Conservation (phyloP, 108 stramenopile genomes). For the Cyclotella sp. region DNA sequence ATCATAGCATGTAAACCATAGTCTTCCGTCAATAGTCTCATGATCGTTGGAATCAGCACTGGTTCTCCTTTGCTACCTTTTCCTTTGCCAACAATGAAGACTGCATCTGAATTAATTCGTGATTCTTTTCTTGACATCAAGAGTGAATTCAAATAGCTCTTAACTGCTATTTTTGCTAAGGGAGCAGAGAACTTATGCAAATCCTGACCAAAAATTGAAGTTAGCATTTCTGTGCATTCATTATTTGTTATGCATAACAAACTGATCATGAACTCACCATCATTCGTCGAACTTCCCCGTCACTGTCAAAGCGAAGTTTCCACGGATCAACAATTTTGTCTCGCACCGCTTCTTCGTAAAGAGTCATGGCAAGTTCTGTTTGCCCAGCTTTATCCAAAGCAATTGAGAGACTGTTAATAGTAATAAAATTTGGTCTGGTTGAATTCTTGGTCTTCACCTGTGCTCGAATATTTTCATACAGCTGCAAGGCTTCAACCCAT, state of each 20-base stretch:
- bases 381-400: constrained; percentile 75
- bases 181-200: constrained; percentile 69
- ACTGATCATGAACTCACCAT: constrained; percentile 33
- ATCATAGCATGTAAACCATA: constrained; percentile 49
- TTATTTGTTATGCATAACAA: too few relatives aligned
- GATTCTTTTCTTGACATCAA: constrained; percentile 19
- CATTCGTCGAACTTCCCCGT: constrained; percentile 31
- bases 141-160: constrained; percentile 60
- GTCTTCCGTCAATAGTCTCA: constrained; percentile 48
- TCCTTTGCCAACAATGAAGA: constrained; percentile 77
- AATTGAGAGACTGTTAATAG: constrained; percentile 65
- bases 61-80: constrained; percentile 58
- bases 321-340: constrained; percentile 56
- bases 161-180: constrained; percentile 73
- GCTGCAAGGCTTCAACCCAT: constrained; percentile 79
- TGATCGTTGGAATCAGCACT: constrained; percentile 47
- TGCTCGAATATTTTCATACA: constrained; percentile 65
- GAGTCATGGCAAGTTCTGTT: constrained; percentile 66
- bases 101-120: constrained; percentile 42
- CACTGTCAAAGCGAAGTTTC: constrained; percentile 38
- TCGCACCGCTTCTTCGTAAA: constrained; percentile 62
- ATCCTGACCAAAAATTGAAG: constrained; percentile 62
- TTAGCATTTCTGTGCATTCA: too few relatives aligned
- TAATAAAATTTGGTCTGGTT: constrained; percentile 68
- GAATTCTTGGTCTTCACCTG: constrained; percentile 27